Evolutionary conservation across 2,329 filamentous ascomycete genomes (phyloP).

Genomic region (Basipetospora chlamydospora): DNA sequence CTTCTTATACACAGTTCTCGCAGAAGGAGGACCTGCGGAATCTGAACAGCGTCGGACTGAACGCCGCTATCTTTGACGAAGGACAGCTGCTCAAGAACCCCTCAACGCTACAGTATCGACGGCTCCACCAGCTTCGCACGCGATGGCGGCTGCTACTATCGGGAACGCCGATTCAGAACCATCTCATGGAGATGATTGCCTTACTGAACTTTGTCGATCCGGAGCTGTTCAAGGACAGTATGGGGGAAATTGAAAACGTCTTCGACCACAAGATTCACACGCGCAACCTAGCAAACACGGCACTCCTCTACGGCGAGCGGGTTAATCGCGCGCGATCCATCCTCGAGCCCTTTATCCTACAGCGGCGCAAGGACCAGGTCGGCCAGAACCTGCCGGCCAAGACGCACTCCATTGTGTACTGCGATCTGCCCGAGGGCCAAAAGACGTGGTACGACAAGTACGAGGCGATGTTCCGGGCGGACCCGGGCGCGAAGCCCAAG

Average conservation of each 20-base stretch:
- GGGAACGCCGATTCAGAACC: conserved; percentile 89
- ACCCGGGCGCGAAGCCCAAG: conserved; percentile 31
- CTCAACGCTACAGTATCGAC: conserved; percentile 65
- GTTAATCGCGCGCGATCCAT: conserved; percentile 81
- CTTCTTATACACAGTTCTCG: conserved; percentile 45
- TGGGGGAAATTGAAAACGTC: conserved; percentile 68
- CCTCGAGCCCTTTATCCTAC: conserved; percentile 86
- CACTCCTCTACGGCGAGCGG: conserved; percentile 73
- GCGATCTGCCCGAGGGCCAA: conserved; percentile 62
- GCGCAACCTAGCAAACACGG: conserved; percentile 63
- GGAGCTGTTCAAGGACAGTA: conserved; percentile 54
- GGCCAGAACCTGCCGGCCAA: conserved; percentile 73
- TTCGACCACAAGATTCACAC: conserved; percentile 88
- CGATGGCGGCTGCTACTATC: conserved; percentile 71
- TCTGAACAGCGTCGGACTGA: conserved; percentile 32
- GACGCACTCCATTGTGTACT: conserved; percentile 62
- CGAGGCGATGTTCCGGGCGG: conserved; percentile 48
- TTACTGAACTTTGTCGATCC: conserved; percentile 93
- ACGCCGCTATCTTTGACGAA: conserved; percentile 71
- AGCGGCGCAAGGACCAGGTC: conserved; percentile 86
- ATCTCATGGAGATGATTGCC: conserved; percentile 79
- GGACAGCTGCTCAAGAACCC: conserved; percentile 88
- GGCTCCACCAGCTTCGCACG: conserved; percentile 61
- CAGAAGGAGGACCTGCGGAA: conserved; percentile 34
- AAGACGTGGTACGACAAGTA: conserved; percentile 55